A percentile compares a stretch with the other conserved stretches of the same genome.
phyloP scores from a whole-genome alignment of 352 stramenopile genomes.

The Phytopythium oedochilum region DNA sequence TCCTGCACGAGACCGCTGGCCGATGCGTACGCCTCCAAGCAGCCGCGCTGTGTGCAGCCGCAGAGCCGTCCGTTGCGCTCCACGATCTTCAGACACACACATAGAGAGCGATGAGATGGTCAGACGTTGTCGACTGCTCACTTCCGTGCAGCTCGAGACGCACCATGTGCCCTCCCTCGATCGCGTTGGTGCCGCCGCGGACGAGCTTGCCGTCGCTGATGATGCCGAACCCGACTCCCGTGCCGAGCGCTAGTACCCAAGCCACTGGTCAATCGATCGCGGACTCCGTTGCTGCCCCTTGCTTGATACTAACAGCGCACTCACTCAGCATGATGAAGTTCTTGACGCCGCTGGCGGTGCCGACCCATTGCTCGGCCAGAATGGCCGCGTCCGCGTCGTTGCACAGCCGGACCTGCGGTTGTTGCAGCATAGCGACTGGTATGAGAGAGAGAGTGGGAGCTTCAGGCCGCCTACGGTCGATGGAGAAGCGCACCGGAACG shows the following conservation, averaged over 20 bases:
- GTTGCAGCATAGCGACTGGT: no score
- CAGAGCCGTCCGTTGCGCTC: conserved; percentile 75
- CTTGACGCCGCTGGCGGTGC: conserved; percentile 44
- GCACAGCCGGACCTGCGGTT: conserved; percentile 34
- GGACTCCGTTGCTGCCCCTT: no score
- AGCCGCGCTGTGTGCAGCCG: conserved; percentile 68
- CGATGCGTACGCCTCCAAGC: conserved; percentile 77
- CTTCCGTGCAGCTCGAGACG: background rate
- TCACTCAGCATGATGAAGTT: conserved; percentile 88
- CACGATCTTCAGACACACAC: conserved; percentile 60
- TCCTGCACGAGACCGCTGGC: conserved; percentile 57
- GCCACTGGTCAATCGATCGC: no score
- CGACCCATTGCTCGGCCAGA: conserved; percentile 78
- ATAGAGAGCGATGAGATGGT: background rate
- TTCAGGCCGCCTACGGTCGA: background rate
- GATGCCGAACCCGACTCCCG: conserved; percentile 64
- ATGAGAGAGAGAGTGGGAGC: background rate
- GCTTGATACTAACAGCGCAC: conserved; percentile 27
- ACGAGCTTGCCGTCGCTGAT: conserved; percentile 64
- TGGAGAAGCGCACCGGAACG: conserved; percentile 11
- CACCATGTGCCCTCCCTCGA: conserved; percentile 83
- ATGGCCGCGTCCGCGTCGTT: conserved; percentile 83
- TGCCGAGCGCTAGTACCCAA: conserved; percentile 75
- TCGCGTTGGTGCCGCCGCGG: conserved; percentile 54
- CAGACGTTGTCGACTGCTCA: background rate